Conservation (phyloP, 1,139 yeast genomes). For the Debaryomycetaceae sp. region DNA sequence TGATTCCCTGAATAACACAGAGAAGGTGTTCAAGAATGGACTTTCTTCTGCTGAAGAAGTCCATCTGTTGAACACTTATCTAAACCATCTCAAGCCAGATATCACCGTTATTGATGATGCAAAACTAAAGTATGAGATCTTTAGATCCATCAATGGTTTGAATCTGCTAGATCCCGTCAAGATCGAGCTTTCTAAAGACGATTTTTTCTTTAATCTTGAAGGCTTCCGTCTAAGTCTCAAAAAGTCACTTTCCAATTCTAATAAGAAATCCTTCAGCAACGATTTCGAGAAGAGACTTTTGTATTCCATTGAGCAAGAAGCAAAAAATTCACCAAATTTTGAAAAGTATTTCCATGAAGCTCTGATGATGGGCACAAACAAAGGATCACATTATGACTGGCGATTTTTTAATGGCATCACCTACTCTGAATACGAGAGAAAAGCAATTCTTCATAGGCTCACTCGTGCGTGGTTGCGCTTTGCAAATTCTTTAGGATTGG, state of each 20-base stretch:
- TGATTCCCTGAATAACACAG: background rate
- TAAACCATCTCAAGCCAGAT: background rate
- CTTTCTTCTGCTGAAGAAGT: constrained; percentile 1
- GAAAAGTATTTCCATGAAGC: constrained; percentile 24
- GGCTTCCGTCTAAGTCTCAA: constrained; percentile 3
- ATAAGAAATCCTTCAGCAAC: constrained; percentile 18
- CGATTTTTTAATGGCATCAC: constrained; percentile 19
- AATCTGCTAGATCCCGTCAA: background rate
- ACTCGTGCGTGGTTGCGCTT: constrained; percentile 55
- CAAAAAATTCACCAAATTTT: constrained; percentile 22
- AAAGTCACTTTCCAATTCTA: constrained; percentile 8
- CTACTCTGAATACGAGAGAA: constrained; percentile 33
- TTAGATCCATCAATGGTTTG: constrained; percentile 1
- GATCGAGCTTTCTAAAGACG: constrained; percentile 4
- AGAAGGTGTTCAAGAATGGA: background rate
- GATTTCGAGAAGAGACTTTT: constrained; percentile 8
- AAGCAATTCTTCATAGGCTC: constrained; percentile 42
- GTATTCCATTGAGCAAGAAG: background rate
- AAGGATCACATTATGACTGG: constrained; percentile 25
- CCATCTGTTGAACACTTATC: background rate
- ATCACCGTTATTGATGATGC: constrained; percentile 1
- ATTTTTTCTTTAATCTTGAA: constrained; percentile 9
- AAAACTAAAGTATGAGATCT: constrained; percentile 4
- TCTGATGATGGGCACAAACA: constrained; percentile 6
- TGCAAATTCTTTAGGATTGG: constrained; percentile 35